phyloP scores from a whole-genome alignment of 2,329 filamentous ascomycete genomes.

The Sclerotinia subarctica region DNA sequence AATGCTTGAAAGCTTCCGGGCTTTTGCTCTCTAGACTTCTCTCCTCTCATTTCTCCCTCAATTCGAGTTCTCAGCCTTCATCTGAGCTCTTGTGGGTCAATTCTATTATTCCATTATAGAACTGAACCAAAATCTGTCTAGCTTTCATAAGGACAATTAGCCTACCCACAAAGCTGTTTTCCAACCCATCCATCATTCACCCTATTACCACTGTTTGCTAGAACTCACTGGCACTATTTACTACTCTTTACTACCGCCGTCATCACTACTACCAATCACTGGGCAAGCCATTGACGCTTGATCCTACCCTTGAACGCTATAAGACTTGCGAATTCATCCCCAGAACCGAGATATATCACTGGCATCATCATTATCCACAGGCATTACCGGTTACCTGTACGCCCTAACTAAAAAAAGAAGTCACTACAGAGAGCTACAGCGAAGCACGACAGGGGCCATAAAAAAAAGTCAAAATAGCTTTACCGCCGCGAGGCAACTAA shows the following conservation, averaged over 20 bases:
- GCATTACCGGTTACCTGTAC: conserved; percentile 3
- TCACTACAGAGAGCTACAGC: conserved; percentile 3
- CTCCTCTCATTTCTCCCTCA: not conserved
- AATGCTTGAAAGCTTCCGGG: not conserved
- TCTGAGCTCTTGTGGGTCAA: not conserved
- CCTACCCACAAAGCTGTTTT: not conserved
- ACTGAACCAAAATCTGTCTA: not conserved
- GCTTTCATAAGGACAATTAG: not conserved
- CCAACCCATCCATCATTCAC: not conserved
- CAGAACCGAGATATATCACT: conserved; percentile 7
- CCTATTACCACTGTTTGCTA: not conserved
- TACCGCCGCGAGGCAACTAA: conserved; percentile 16
- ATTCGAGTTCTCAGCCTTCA: not conserved
- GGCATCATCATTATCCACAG: not conserved
- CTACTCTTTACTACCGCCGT: not conserved
- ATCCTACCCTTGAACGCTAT: not conserved
- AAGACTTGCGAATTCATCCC: not conserved
- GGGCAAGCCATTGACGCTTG: not conserved
- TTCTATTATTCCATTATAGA: not conserved
- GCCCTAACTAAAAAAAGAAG: not conserved
- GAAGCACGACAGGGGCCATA: conserved; percentile 1
- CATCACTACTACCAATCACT: not conserved
- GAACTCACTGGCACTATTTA: not conserved
- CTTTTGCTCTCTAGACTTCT: not conserved
- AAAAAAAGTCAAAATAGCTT: conserved; percentile 18